Percentiles rank a stretch among this genome's conserved stretches.
Conservation (phyloP, 2,329 filamentous ascomycete genomes). For the Alternaria postmessia region DNA sequence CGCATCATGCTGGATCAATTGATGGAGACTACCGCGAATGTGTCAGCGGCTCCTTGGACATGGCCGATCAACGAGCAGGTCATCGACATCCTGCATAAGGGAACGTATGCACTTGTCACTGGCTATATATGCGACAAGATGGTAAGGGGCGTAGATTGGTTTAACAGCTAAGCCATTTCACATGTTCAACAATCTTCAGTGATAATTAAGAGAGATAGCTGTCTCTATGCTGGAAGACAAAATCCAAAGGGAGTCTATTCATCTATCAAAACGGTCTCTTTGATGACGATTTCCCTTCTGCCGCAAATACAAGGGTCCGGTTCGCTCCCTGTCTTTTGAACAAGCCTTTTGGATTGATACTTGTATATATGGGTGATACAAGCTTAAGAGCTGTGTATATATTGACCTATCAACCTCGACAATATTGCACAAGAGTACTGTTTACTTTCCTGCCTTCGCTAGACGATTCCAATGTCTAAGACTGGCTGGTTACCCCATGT, state of each 20-base stretch:
- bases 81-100: conserved; percentile 43
- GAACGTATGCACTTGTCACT: conserved; percentile 35
- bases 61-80: conserved; percentile 48
- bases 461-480: no score
- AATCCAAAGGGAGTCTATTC: not conserved
- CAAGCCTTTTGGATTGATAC: not conserved
- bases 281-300: not conserved
- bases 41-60: conserved; percentile 43
- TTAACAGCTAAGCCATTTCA: conserved; percentile 9
- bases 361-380: not conserved
- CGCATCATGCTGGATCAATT: conserved; percentile 42
- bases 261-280: not conserved
- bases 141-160: conserved; percentile 30
- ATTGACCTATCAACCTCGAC: not conserved
- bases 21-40: conserved; percentile 40
- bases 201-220: not conserved
- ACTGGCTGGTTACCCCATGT: no score
- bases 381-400: not conserved
- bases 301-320: not conserved
- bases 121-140: conserved; percentile 37
- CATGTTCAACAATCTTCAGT: not conserved
- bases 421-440: not conserved
- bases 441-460: no score
- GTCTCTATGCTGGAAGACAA: not conserved
- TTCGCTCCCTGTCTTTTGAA: not conserved